Conservation (phyloP, 192 early-diverging fungal genomes). For the Rhizoclosmatium sp. region DNA sequence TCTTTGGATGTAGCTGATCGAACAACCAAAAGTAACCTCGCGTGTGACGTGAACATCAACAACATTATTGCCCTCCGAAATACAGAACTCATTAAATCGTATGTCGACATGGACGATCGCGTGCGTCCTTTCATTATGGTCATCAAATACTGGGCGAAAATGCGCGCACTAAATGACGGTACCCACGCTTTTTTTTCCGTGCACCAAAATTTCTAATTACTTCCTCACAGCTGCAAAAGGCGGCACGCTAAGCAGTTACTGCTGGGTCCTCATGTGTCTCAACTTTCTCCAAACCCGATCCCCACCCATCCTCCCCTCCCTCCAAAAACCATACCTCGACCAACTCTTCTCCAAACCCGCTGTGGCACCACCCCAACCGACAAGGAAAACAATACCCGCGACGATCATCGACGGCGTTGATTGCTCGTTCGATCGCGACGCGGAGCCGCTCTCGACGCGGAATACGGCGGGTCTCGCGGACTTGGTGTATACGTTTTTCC, state of each 20-base stretch:
- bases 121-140: conserved; percentile 90
- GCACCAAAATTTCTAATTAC: neutral
- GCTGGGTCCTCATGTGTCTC: conserved; percentile 92
- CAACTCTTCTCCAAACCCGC: neutral
- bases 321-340: conserved; percentile 70
- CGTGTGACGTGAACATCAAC: conserved; percentile 95
- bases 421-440: conserved; percentile 78
- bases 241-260: conserved; percentile 92
- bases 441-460: conserved; percentile 67
- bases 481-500: conserved; percentile 87
- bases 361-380: neutral
- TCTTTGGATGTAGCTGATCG: neutral
- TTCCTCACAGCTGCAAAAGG: conserved; percentile 74
- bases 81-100: conserved; percentile 87
- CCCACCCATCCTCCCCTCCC: conserved; percentile 87
- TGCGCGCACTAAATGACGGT: conserved; percentile 88
- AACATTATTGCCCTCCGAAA: conserved; percentile 90
- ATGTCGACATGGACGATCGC: conserved; percentile 85
- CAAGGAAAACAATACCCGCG: neutral
- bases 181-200: conserved; percentile 14
- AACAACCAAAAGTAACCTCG: conserved; percentile 59
- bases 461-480: conserved; percentile 79
- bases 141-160: conserved; percentile 93
- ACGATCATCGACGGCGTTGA: conserved; percentile 65
- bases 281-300: conserved; percentile 91